Conservation (phyloP, 2,329 filamentous ascomycete species). For the Claviceps pazoutovae region DNA sequence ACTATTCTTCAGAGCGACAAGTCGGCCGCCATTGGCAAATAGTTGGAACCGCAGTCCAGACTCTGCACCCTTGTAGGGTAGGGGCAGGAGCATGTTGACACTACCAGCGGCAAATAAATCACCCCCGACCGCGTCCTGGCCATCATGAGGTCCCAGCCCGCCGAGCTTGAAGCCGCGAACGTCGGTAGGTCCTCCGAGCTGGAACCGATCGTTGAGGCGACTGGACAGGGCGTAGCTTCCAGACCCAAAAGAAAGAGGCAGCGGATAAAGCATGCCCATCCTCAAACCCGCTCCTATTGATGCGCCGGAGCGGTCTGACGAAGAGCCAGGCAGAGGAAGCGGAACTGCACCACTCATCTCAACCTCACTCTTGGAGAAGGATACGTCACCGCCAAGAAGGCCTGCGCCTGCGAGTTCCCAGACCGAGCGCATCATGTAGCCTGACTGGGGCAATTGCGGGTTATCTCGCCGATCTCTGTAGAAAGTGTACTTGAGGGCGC, state of each 20-base stretch:
- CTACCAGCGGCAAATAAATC: constrained; percentile 86
- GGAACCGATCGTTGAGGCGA: constrained; percentile 85
- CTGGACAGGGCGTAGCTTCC: constrained; percentile 47
- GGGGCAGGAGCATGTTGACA: constrained; percentile 69
- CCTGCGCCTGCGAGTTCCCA: constrained; percentile 82
- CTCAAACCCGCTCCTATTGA: constrained; percentile 73
- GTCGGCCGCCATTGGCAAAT: constrained; percentile 79
- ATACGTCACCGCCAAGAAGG: constrained; percentile 71
- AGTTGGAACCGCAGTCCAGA: constrained; percentile 77
- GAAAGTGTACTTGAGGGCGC: constrained; percentile 69
- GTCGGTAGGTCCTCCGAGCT: constrained; percentile 86
- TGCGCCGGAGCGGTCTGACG: constrained; percentile 58
- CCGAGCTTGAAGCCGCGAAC: constrained; percentile 86
- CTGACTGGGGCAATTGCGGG: constrained; percentile 67
- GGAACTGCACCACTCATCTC: constrained; percentile 68
- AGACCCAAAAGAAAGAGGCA: constrained; percentile 48
- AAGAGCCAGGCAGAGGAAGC: constrained; percentile 49
- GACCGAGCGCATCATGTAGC: constrained; percentile 65
- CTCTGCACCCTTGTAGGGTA: constrained; percentile 69
- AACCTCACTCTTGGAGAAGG: constrained; percentile 85
- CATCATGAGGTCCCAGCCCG: constrained; percentile 79
- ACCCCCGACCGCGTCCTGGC: constrained; percentile 72
- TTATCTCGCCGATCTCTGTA: constrained; percentile 70
- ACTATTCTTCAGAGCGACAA: constrained; percentile 56
- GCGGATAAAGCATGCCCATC: constrained; percentile 69